Percentiles rank a stretch among this genome's conserved stretches.
Evolutionary conservation across 208 protist genomes (phyloP).

Genomic region (Angomonas ambiguus): DNA sequence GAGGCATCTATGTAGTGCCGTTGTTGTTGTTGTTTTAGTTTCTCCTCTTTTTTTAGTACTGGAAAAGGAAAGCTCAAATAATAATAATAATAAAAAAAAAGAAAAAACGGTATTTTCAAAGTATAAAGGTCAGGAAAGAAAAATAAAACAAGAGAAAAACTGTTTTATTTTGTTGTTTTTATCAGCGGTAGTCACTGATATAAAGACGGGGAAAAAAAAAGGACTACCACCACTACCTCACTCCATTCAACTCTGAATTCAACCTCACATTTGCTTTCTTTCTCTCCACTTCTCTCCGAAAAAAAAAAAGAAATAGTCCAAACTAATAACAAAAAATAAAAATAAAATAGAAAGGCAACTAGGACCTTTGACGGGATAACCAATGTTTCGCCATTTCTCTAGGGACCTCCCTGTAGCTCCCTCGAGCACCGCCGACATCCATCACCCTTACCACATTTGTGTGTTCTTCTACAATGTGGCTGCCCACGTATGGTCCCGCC

Average conservation of each 20-base stretch:
- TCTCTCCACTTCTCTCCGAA: neutral
- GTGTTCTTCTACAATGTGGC: slow-evolving; percentile 29
- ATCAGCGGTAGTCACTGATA: too few relatives aligned
- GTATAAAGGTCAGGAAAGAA: neutral
- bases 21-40: neutral
- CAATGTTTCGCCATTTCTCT: slow-evolving; percentile 3
- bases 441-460: slow-evolving; percentile 58
- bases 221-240: too few relatives aligned
- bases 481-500: slow-evolving; percentile 44
- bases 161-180: slow-evolving; percentile 2
- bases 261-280: neutral
- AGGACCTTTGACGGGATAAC: too few relatives aligned
- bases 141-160: slow-evolving; percentile 4
- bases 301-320: slow-evolving; percentile 9
- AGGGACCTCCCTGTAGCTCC: slow-evolving; percentile 18
- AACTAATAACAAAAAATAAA: neutral
- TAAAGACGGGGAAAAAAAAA: too few relatives aligned
- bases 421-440: slow-evolving; percentile 24
- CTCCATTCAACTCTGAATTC: neutral
- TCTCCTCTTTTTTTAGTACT: neutral
- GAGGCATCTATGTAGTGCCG: slow-evolving; percentile 33
- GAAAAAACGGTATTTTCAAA: neutral
- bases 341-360: neutral
- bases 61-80: neutral
- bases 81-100: slow-evolving; percentile 10